Evolutionary conservation across 768 basidiomycete genomes (phyloP), one percentile per base, ranked within the genome.

Genomic region (Boletellus sp.): DNA sequence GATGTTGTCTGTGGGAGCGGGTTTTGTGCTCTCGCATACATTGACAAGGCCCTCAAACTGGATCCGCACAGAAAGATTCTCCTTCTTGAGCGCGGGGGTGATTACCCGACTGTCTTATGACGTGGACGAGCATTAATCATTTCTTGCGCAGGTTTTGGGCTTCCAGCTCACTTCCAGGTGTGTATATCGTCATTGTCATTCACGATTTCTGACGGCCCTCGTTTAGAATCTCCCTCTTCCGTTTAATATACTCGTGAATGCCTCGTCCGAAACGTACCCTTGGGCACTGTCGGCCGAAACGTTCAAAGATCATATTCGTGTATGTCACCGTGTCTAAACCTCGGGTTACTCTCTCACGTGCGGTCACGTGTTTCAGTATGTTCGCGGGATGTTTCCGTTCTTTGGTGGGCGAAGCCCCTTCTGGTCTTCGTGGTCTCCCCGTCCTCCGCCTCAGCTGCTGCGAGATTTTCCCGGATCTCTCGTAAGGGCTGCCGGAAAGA

Each of bases 371-470:
- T 6, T 8, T 34, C 17, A 54, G 55, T 58, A 47, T 42, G 34
- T 58, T 15, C 48, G 32, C 12, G 57, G 57, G 6, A 51, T 45
- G 4, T 44, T 47, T 31, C 55, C 55, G 24, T 59, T 51, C 46
- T 59, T 59, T 32, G 57, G 57, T 17, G 57, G 57, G 16, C 53
- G 57, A 4, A 54, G 52, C 24, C 32, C 47, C 6, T 56, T 59
- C 39, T 59, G 35, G 35, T 58, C 56, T 16, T 57, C 57, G 2
- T 59, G 57, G 57, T 55, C 42, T n/a, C 57, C 57, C n/a, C 48
- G 44, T 6, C 57, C 57, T 3, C 42, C 41, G n/a, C 22, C 22
- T 5, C 26, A 13, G 2, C 24, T 59, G 20, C 50, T 59, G 47
- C 58, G 58, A 1, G 45, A 46, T 10, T 59, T 55, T 36, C 58